Conservation (phyloP, 2,329 filamentous ascomycete species). For the Thermoascus crustaceus region DNA sequence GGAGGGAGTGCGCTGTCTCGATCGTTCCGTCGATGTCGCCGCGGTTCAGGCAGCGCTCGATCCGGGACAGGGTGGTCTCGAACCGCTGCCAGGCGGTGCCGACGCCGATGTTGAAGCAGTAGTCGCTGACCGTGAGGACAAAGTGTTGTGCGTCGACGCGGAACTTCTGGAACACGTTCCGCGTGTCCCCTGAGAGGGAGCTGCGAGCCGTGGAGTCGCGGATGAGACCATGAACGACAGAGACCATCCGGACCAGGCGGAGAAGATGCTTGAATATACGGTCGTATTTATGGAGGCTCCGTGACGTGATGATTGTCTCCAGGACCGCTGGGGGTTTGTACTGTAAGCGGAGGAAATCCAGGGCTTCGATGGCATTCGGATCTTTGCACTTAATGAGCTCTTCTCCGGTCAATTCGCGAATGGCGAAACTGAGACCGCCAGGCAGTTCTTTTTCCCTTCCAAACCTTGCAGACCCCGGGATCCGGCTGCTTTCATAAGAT, state of each 20-base stretch:
- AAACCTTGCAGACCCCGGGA: no score
- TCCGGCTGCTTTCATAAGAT: no score
- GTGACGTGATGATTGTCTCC: conserved; percentile 62
- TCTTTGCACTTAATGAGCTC: conserved; percentile 81
- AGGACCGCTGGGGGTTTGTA: conserved; percentile 71
- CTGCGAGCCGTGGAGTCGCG: conserved; percentile 43
- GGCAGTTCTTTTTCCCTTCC: conserved; percentile 44
- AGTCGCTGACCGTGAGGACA: conserved; percentile 60
- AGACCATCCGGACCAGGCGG: conserved; percentile 68
- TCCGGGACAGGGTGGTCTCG: conserved; percentile 53
- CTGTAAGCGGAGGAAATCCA: conserved; percentile 86
- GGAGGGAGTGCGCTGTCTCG: conserved; percentile 52
- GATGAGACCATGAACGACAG: conserved; percentile 60
- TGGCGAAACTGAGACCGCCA: conserved; percentile 69
- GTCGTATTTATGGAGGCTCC: conserved; percentile 72
- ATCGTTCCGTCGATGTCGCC: conserved; percentile 40
- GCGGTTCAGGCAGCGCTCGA: conserved; percentile 51
- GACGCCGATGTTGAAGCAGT: conserved; percentile 74
- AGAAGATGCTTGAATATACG: conserved; percentile 72
- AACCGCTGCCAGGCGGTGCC: conserved; percentile 65
- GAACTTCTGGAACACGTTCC: conserved; percentile 51
- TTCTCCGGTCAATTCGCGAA: conserved; percentile 68
- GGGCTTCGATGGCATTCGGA: conserved; percentile 69
- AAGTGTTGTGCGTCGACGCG: conserved; percentile 74
- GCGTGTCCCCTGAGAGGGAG: conserved; percentile 24